Evolutionary conservation across 2,329 filamentous ascomycete species (phyloP).

Genomic region (Clathrospora elynae): DNA sequence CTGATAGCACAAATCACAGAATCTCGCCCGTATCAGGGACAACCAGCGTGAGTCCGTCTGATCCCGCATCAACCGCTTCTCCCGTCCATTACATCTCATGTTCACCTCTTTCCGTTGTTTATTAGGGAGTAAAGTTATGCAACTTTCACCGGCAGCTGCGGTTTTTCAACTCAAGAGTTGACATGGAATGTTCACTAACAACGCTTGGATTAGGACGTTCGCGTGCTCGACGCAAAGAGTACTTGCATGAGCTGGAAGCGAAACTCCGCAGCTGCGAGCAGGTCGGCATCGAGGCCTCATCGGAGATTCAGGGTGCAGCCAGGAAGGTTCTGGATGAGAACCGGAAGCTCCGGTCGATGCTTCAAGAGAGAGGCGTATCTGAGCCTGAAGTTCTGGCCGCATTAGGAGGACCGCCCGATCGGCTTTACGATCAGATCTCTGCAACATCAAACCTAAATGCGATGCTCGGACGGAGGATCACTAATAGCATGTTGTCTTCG

Average conservation of each 20-base stretch:
- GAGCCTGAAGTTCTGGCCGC: conserved; percentile 58
- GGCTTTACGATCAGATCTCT: conserved; percentile 36
- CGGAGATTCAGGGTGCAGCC: conserved; percentile 74
- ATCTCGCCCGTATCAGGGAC: conserved; percentile 69
- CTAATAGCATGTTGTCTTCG: conserved; percentile 27
- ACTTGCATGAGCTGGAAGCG: conserved; percentile 70
- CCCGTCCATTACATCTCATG: background rate
- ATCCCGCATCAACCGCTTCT: conserved; percentile 1
- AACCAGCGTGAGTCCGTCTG: conserved; percentile 62
- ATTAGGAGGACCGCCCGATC: conserved; percentile 31
- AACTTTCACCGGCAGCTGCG: no score
- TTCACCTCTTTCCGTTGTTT: background rate
- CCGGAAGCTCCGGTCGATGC: conserved; percentile 63
- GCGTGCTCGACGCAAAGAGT: conserved; percentile 74
- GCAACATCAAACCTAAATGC: conserved; percentile 33
- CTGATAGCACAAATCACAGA: conserved; percentile 43
- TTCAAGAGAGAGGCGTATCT: conserved; percentile 62
- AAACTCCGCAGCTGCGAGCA: conserved; percentile 67
- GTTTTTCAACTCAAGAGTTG: background rate
- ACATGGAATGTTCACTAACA: conserved; percentile 12
- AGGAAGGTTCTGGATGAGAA: conserved; percentile 73
- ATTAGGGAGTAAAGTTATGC: no score
- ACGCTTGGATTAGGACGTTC: conserved; percentile 59
- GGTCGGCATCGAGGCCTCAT: conserved; percentile 68
- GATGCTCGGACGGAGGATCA: conserved; percentile 41